Percentiles rank a stretch among this genome's conserved stretches.
Conservation (phyloP, 495 filamentous ascomycete genomes). For the Penicillium antarcticum region DNA sequence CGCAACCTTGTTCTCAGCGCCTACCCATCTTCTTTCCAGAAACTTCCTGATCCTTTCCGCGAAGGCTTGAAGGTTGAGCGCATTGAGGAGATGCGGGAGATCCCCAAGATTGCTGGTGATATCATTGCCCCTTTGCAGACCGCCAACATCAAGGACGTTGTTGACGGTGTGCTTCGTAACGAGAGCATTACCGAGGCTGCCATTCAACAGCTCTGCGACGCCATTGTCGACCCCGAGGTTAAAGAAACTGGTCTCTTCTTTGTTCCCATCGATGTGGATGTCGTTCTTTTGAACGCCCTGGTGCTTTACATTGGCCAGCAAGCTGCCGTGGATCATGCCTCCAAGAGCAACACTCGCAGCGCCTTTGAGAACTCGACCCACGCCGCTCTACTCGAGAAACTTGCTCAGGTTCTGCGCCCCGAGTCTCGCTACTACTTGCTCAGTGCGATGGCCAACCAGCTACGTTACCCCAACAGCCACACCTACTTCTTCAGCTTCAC, state of each 20-base stretch:
- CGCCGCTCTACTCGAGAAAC: slow-evolving; percentile 66
- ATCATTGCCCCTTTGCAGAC: slow-evolving; percentile 53
- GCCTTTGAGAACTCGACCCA: slow-evolving; percentile 76
- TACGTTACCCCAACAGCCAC: slow-evolving; percentile 83
- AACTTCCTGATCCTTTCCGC: slow-evolving; percentile 78
- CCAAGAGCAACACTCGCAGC: slow-evolving; percentile 53
- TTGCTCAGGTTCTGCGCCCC: slow-evolving; percentile 69
- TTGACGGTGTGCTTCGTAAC: slow-evolving; percentile 63
- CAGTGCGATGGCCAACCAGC: slow-evolving; percentile 82
- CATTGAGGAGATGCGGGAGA: slow-evolving; percentile 69
- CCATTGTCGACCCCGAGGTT: slow-evolving; percentile 52
- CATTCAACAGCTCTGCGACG: slow-evolving; percentile 68
- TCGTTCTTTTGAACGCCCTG: slow-evolving; percentile 72
- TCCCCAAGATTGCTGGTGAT: slow-evolving; percentile 61
- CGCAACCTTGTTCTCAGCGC: slow-evolving; percentile 86
- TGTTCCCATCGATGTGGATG: slow-evolving; percentile 61
- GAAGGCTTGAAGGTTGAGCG: slow-evolving; percentile 77
- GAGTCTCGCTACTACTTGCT: slow-evolving; percentile 84
- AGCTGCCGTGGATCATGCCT: slow-evolving; percentile 55
- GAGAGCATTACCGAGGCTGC: slow-evolving; percentile 58
- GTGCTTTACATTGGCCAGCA: slow-evolving; percentile 77
- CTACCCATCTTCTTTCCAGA: slow-evolving; percentile 69
- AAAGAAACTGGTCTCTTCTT: slow-evolving; percentile 60
- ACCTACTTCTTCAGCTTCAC: slow-evolving; percentile 93
- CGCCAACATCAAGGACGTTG: slow-evolving; percentile 61